Percentiles rank a stretch among this genome's conserved stretches.
These are phyloP conservation scores for Talaromyces proteolyticus DNA, from an alignment of 495 filamentous ascomycete species.

Conservation along the genomic window DNA sequence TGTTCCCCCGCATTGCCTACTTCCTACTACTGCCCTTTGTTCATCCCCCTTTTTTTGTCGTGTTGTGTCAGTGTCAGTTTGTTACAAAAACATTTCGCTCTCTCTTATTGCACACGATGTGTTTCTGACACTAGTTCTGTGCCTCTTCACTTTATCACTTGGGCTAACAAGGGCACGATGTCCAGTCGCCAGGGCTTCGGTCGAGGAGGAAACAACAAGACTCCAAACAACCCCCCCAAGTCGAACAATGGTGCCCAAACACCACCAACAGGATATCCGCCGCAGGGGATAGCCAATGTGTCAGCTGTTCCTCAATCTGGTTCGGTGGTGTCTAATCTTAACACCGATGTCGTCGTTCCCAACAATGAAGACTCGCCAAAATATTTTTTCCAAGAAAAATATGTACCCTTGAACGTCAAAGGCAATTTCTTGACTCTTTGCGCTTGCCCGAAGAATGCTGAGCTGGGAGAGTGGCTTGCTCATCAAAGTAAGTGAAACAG, in stretches of 20 bases:
- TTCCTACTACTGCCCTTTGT: background rate
- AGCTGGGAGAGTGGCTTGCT: conserved; percentile 88
- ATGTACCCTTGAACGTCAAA: conserved; percentile 82
- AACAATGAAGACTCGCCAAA: conserved; percentile 51
- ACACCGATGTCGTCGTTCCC: conserved; percentile 42
- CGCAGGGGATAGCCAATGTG: conserved; percentile 33
- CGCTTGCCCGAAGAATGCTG: conserved; percentile 80
- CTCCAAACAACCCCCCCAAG: conserved; percentile 42
- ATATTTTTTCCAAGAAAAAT: conserved; percentile 73
- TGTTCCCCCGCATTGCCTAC: conserved; percentile 1
- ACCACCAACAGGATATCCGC: conserved; percentile 40
- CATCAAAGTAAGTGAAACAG: conserved; percentile 77
- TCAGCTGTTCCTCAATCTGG: conserved; percentile 52
- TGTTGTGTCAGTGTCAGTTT: too few species aligned
- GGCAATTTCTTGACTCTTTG: conserved; percentile 95
- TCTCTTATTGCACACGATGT: conserved; percentile 3
- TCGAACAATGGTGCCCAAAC: conserved; percentile 39
- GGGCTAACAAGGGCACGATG: conserved; percentile 16
- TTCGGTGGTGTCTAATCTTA: conserved; percentile 45
- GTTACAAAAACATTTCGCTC: too few species aligned
- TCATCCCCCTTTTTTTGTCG: background rate
- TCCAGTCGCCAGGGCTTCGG: conserved; percentile 47
- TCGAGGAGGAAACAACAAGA: conserved; percentile 47
- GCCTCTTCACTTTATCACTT: conserved; percentile 12
- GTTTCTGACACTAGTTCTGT: too few species aligned